Percentiles rank a stretch among this genome's conserved stretches.
Conservation (phyloP, 257 asterid species). For the Nicotiana obtusifolia region DNA sequence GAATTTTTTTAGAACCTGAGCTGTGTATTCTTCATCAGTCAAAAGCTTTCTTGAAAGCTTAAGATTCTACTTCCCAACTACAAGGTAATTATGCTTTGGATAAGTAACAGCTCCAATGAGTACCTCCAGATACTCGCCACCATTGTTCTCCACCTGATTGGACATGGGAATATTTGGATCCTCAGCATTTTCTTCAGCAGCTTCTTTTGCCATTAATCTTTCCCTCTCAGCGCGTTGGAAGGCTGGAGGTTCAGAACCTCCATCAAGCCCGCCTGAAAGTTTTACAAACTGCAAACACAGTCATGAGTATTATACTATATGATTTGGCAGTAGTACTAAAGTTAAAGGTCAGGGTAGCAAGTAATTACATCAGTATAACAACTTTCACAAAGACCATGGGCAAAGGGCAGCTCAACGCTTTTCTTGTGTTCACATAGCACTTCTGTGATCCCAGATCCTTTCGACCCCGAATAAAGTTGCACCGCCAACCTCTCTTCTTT, state of each 20-base stretch:
- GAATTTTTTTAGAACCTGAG: background rate
- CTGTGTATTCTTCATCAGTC: background rate
- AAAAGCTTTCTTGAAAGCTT: conserved; percentile 4
- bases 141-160: conserved; percentile 8
- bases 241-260: conserved; percentile 90
- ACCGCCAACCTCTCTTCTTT: conserved; percentile 20
- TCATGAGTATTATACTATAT: background rate
- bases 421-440: conserved; percentile 66
- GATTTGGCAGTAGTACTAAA: background rate
- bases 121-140: conserved; percentile 5
- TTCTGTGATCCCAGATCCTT: conserved; percentile 33
- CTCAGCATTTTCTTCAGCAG: conserved; percentile 1
- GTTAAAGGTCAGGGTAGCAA: conserved; percentile 1
- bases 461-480: conserved; percentile 22
- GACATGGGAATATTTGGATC: background rate
- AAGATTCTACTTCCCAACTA: background rate
- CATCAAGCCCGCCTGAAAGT: conserved; percentile 80
- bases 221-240: conserved; percentile 77
- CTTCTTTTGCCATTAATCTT: conserved; percentile 31
- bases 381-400: conserved; percentile 67
- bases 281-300: conserved; percentile 49
- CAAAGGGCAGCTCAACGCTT: conserved; percentile 50
- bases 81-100: background rate
- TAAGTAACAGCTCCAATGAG: background rate
- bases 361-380: conserved; percentile 57